Percentiles rank a stretch among this genome's conserved stretches.
These are phyloP conservation scores for Pythium rishiriense DNA, from an alignment of 352 stramenopile genomes.

Conservation along the genomic window DNA sequence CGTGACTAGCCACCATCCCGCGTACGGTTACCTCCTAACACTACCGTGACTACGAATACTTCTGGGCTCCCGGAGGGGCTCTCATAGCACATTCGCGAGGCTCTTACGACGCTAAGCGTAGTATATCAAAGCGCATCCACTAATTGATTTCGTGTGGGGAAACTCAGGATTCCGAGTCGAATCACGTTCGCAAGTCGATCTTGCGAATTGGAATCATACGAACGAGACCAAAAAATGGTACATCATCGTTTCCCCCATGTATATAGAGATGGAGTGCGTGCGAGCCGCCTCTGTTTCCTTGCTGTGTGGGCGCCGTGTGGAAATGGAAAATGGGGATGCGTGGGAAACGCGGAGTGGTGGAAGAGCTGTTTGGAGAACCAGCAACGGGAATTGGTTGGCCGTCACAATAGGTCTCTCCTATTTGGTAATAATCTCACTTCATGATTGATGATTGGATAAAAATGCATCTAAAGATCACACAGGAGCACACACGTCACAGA, in stretches of 20 bases:
- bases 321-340: constrained; percentile 5
- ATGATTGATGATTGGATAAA: too few relatives aligned
- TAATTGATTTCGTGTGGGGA: too few relatives aligned
- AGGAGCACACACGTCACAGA: constrained; percentile 23
- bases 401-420: constrained; percentile 13
- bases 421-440: too few relatives aligned
- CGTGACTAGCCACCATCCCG: too few relatives aligned
- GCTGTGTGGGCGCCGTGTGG: not conserved
- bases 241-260: constrained; percentile 45
- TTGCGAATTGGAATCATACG: constrained; percentile 48
- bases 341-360: not conserved
- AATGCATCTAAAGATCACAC: too few relatives aligned
- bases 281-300: not conserved
- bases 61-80: too few relatives aligned
- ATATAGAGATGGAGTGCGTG: not conserved
- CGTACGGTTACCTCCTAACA: too few relatives aligned
- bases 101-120: too few relatives aligned
- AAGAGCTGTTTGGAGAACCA: not conserved
- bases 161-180: constrained; percentile 62
- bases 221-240: constrained; percentile 72
- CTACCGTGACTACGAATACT: too few relatives aligned
- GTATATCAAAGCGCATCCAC: too few relatives aligned
- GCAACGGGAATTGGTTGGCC: constrained; percentile 17
- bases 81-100: too few relatives aligned
- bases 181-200: constrained; percentile 42